phyloP scores from a whole-genome alignment of 805 yeast genomes.

The Ogataea nakhonphanomensis region DNA sequence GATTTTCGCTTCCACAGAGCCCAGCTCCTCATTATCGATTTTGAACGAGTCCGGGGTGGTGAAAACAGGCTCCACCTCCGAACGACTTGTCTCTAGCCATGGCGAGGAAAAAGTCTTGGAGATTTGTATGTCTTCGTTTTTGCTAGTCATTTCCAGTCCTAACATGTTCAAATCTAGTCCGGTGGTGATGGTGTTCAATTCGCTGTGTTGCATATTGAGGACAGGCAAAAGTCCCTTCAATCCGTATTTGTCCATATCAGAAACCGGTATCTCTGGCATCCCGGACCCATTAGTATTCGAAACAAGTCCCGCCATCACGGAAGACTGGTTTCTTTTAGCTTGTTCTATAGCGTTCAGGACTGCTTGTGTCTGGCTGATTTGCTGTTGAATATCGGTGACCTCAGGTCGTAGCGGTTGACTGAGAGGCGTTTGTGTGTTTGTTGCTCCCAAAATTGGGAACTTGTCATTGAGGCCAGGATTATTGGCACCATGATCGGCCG shows the following conservation, averaged over 20 bases:
- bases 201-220: constrained; percentile 58
- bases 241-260: constrained; percentile 62
- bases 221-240: constrained; percentile 59
- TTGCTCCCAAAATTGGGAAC: constrained; percentile 28
- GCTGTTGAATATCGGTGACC: constrained; percentile 22
- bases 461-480: constrained; percentile 20
- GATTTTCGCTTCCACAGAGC: constrained; percentile 38
- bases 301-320: constrained; percentile 14
- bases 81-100: constrained; percentile 89
- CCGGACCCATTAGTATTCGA: constrained; percentile 3
- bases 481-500: constrained; percentile 8
- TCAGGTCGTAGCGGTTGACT: constrained; percentile 11
- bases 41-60: constrained; percentile 57
- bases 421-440: constrained; percentile 8
- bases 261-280: neutral
- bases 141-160: constrained; percentile 56
- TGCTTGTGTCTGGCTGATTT: constrained; percentile 24
- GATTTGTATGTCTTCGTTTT: constrained; percentile 39
- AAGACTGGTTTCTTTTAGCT: constrained; percentile 11
- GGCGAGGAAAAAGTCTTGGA: constrained; percentile 80
- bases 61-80: constrained; percentile 85
- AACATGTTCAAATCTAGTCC: constrained; percentile 71
- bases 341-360: constrained; percentile 26
- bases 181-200: constrained; percentile 61
- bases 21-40: constrained; percentile 22